Base-by-base conservation (phyloP, 495 filamentous ascomycete species). In the Melanomma pulvis-pyrius region DNA sequence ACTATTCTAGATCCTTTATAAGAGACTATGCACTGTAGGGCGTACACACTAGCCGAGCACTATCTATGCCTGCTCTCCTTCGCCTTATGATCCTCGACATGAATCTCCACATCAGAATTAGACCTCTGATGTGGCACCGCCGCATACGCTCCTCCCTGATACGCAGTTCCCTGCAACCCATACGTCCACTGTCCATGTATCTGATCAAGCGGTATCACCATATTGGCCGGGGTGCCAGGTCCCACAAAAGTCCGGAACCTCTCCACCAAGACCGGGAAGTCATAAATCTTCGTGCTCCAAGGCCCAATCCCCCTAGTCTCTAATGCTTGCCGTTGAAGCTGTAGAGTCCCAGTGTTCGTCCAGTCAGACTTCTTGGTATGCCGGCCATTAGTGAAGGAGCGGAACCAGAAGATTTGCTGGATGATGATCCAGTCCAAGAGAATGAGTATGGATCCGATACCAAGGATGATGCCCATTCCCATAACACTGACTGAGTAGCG, bases 391-490 rank as follows among this genome's bases (percentile, higher is more conserved):
- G 50, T 57, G 6, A 68, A 15, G 7, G 47, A 22, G 7, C 63
- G 48, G 49, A 65, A 63, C 58, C 57, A 71, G 41, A 59, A 52
- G 15, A 68, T 55, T 15, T 68, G 48, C 26, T 61, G 19, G 13
- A 59, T 32, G 12, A 69, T 17, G 44, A 53, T 28, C 55, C 54
- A 61, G 48, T 69, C 60, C 1, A 72, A 55, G 1, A 72, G 44
- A 26, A 72, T 70, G n/a, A 70, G n/a, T 17, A 70, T 1, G 26
- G 56, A 52, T 46, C 70, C 70, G 24, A 61, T 62, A 22, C 15
- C 57, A 6, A 72, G 41, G 11, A 72, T 70, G n/a, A 72, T 69
- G 22, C 22, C 41, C 47, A 72, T 63, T 11, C 70, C 70, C 17
- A 72, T 55, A 1, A 72, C 58, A 34, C 30, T 58, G 36, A 72